A percentile compares a stretch with the other conserved stretches of the same genome.
These are phyloP conservation scores for Myotisia sp. DNA, from an alignment of 2,329 filamentous ascomycete species.

Conservation along the genomic window DNA sequence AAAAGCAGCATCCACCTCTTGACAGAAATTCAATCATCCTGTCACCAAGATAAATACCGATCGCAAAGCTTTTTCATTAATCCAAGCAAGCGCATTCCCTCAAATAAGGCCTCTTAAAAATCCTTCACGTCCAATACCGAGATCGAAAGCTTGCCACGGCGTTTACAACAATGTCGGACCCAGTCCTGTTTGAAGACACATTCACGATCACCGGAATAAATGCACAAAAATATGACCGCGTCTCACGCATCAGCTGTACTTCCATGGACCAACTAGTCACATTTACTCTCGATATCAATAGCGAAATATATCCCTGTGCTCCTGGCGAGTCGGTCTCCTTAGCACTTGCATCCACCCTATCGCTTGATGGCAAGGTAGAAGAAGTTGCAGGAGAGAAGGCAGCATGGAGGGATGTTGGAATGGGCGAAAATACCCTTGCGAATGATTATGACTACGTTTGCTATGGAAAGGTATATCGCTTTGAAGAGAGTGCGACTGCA, in stretches of 20 bases:
- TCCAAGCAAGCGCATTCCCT: too few species aligned
- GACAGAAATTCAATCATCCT: neutral
- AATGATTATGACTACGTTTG: conserved; percentile 40
- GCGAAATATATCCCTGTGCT: conserved; percentile 68
- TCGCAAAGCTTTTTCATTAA: too few species aligned
- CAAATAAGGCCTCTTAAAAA: too few species aligned
- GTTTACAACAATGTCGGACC: conserved; percentile 62
- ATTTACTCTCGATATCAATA: conserved; percentile 85
- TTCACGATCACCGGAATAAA: conserved; percentile 72
- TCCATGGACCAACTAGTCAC: conserved; percentile 60
- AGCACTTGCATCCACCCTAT: conserved; percentile 69
- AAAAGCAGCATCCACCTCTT: conserved; percentile 1
- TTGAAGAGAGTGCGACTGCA: conserved; percentile 45
- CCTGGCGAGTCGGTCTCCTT: conserved; percentile 65
- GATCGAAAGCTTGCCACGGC: too few species aligned
- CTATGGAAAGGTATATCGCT: conserved; percentile 39
- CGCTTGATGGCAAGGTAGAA: conserved; percentile 77
- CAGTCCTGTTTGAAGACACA: conserved; percentile 83
- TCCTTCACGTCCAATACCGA: too few species aligned
- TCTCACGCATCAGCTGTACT: conserved; percentile 67
- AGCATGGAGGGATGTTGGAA: conserved; percentile 62
- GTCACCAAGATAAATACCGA: too few species aligned
- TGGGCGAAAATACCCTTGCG: conserved; percentile 43
- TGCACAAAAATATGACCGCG: conserved; percentile 85
- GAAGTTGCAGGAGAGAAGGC: conserved; percentile 42